Evolutionary conservation across 371 early-diverging fungal species (phyloP).

Genomic region (Encephalitozoon intestinalis): DNA sequence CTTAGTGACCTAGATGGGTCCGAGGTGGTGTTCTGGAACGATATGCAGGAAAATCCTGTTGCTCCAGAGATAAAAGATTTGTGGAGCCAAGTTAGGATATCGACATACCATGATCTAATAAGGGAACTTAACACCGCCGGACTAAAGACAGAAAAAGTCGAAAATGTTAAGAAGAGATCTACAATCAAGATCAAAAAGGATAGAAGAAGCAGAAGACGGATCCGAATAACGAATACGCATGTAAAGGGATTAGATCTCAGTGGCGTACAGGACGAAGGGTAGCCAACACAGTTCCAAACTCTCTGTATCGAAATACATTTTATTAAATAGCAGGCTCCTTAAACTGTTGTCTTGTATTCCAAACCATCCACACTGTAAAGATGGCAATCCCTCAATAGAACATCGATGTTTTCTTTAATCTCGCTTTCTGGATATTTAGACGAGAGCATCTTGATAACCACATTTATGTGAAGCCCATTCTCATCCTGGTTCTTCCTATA

Average conservation of each 20-base stretch:
- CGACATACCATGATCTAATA: conserved; percentile 55
- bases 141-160: conserved; percentile 35
- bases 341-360: conserved; percentile 41
- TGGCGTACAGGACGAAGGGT: conserved; percentile 30
- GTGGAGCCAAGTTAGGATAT: conserved; percentile 52
- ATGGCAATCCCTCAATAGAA: conserved; percentile 42
- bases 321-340: not conserved
- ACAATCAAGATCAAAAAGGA: conserved; percentile 33
- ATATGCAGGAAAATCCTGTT: conserved; percentile 15
- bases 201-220: conserved; percentile 58
- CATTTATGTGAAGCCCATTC: conserved; percentile 44
- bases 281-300: not conserved
- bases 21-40: conserved; percentile 57
- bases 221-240: conserved; percentile 62
- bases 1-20: conserved; percentile 60
- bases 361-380: conserved; percentile 36
- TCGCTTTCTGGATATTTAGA: conserved; percentile 39
- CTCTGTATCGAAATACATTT: not conserved
- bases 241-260: conserved; percentile 55
- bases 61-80: conserved; percentile 45
- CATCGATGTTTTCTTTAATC: conserved; percentile 41
- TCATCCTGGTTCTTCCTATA: conserved; percentile 49
- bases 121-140: conserved; percentile 57
- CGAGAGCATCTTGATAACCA: conserved; percentile 47
- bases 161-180: conserved; percentile 39